A percentile compares a stretch with the other conserved stretches of the same genome.
phyloP scores from a whole-genome alignment of 495 filamentous ascomycete genomes.

The Bathelium albidoporum region DNA sequence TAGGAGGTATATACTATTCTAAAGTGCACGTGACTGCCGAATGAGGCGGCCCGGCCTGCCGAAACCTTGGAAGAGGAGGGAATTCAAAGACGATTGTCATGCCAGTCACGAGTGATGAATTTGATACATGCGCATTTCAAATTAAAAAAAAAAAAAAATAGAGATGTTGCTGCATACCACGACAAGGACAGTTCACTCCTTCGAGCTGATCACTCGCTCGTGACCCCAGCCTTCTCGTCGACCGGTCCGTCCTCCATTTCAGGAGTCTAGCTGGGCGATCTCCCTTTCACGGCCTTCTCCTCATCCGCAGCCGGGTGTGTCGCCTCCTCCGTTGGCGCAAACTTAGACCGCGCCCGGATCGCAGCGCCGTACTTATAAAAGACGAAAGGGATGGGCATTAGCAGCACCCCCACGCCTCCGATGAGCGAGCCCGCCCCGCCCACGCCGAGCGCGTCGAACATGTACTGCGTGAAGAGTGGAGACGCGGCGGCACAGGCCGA shows the following conservation, averaged over 20 bases:
- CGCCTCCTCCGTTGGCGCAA: constrained; percentile 25
- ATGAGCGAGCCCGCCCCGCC: constrained; percentile 41
- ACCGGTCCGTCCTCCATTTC: background rate
- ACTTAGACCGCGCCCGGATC: constrained; percentile 34
- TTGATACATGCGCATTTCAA: background rate
- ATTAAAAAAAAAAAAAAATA: background rate
- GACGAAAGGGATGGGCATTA: constrained; percentile 40
- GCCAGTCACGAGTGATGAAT: background rate
- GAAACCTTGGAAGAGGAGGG: background rate
- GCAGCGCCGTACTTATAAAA: constrained; percentile 42
- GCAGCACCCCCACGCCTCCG: constrained; percentile 34
- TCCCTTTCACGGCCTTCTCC: constrained; percentile 7
- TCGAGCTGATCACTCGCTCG: background rate
- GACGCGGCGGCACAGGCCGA: constrained; percentile 23
- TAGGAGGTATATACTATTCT: too few species aligned
- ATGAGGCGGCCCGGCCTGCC: too few species aligned
- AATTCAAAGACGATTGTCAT: background rate
- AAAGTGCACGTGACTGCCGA: too few species aligned
- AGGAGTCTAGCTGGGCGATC: background rate
- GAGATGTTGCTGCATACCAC: background rate
- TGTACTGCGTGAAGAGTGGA: constrained; percentile 29
- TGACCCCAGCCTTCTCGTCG: background rate
- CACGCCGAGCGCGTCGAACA: constrained; percentile 32
- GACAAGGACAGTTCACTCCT: background rate
- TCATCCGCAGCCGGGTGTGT: constrained; percentile 12